Conservation (phyloP, 1,139 yeast genomes). For the Diutina mesorugosa region DNA sequence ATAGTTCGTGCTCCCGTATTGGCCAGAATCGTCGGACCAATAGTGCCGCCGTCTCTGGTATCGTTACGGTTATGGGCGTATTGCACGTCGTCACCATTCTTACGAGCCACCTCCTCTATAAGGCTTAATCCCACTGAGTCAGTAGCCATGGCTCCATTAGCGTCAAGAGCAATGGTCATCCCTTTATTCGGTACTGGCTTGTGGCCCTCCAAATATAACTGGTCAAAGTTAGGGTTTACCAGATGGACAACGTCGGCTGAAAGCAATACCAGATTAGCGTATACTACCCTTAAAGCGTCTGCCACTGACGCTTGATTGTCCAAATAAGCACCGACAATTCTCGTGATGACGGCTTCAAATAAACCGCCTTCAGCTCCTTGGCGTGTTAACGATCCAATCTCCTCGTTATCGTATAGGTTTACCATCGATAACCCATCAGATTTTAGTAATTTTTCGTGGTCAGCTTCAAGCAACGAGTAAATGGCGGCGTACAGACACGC, state of each 20-base stretch:
- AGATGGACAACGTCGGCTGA: constrained; percentile 61
- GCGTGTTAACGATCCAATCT: constrained; percentile 46
- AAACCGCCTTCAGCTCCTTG: constrained; percentile 41
- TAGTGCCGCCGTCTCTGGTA: constrained; percentile 66
- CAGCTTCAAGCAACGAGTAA: constrained; percentile 33
- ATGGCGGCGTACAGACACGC: constrained; percentile 52
- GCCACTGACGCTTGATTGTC: constrained; percentile 7
- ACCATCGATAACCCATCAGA: constrained; percentile 33
- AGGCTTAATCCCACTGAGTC: constrained; percentile 61
- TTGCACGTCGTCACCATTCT: constrained; percentile 52
- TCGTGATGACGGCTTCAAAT: not conserved
- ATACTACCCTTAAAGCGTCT: constrained; percentile 6
- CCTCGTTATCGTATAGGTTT: constrained; percentile 48
- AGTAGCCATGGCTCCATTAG: constrained; percentile 74
- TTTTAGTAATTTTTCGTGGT: constrained; percentile 10
- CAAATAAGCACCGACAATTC: constrained; percentile 7
- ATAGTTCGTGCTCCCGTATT: constrained; percentile 65
- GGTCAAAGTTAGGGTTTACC: constrained; percentile 48
- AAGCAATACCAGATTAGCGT: constrained; percentile 43
- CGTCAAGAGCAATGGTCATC: constrained; percentile 54
- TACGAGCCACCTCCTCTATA: constrained; percentile 49
- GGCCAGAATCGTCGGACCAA: constrained; percentile 58
- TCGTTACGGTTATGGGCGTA: constrained; percentile 62
- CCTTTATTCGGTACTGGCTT: constrained; percentile 74
- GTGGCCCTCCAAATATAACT: constrained; percentile 57